These are phyloP conservation scores for Ulota crispa DNA, from an alignment of 225 moss, liverwort and hornwort genomes.

Conservation along the genomic window DNA sequence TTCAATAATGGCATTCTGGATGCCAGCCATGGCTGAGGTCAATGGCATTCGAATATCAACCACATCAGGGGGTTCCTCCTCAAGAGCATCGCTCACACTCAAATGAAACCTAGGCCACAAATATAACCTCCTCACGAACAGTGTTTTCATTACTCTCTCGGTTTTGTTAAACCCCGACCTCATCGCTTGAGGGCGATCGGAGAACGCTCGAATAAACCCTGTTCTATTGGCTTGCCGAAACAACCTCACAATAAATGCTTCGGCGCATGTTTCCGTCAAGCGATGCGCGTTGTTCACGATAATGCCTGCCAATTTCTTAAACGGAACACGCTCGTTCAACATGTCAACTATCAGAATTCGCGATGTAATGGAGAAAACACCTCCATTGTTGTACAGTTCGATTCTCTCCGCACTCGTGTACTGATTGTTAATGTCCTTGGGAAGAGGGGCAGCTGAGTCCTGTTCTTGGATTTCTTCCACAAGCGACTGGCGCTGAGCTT, in stretches of 20 bases:
- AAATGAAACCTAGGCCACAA: conserved; percentile 97
- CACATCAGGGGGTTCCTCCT: conserved; percentile 77
- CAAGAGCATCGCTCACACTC: conserved; percentile 68
- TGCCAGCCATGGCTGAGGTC: conserved; percentile 90
- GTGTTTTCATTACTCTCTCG: conserved; percentile 90
- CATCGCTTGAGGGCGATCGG: conserved; percentile 95
- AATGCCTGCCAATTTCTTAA: conserved; percentile 75
- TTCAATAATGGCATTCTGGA: conserved; percentile 89
- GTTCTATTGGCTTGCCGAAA: conserved; percentile 76
- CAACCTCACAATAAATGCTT: conserved; percentile 91
- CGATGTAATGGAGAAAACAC: conserved; percentile 90
- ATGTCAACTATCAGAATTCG: conserved; percentile 95
- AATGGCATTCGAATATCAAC: conserved; percentile 94
- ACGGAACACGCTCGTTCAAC: conserved; percentile 92
- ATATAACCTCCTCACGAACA: conserved; percentile 75
- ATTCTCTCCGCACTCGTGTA: conserved; percentile 77
- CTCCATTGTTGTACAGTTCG: conserved; percentile 71
- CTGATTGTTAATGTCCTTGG: conserved; percentile 82
- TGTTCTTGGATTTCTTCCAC: conserved; percentile 86
- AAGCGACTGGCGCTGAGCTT: conserved; percentile 73
- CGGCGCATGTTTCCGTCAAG: conserved; percentile 85
- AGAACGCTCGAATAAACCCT: conserved; percentile 85
- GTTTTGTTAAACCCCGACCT: conserved; percentile 88
- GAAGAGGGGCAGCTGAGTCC: conserved; percentile 46
- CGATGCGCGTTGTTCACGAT: conserved; percentile 83